Evolutionary conservation across 2,329 filamentous ascomycete species (phyloP), one percentile per base, ranked within the genome.

Genomic region (Ophiognomonia clavigignenti-juglandacearum): DNA sequence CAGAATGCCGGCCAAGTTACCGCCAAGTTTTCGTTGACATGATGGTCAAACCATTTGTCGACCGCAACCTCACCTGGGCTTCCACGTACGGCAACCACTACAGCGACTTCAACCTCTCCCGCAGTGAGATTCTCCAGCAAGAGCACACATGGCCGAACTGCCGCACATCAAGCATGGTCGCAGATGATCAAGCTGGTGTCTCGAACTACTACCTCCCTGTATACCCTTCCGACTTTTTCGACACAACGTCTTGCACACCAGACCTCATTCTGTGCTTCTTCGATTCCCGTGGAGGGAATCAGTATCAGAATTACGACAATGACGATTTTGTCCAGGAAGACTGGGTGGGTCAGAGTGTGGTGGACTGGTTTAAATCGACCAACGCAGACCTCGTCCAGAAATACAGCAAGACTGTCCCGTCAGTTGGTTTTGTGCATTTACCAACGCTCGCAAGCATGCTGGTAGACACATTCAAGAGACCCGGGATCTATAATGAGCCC

Each of bases 241-340:
- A 16, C 2, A 9, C 16, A n/a, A n/a, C n/a, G n/a, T n/a, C n/a
- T n/a, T 43, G 7, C 53, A 63, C n/a, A 57, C 83, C n/a, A n/a
- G n/a, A n/a, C n/a, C n/a, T n/a, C n/a, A n/a, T n/a, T 3, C 63
- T 84, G 3, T 84, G 78, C 77, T 83, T 83, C 61, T 83, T 84
- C 54, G 80, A 84, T n/a, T n/a, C n/a, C n/a, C 67, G 72, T 37
- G 75, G 77, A 31, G 75, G 75, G 16, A 62, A 63, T 48, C 57
- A 61, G 18, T 73, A 66, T 56, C n/a, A n/a, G n/a, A n/a, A n/a
- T n/a, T n/a, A n/a, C n/a, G n/a, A n/a, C n/a, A n/a, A n/a, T n/a
- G n/a, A n/a, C n/a, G n/a, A n/a, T n/a, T n/a, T n/a, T n/a, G n/a
- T n/a, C n/a, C n/a, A n/a, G n/a, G n/a, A n/a, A n/a, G n/a, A n/a